Percentiles rank a stretch among this genome's conserved stretches.
These are phyloP conservation scores for Piloderma croceum DNA, from an alignment of 768 basidiomycete genomes.

Conservation along the genomic window DNA sequence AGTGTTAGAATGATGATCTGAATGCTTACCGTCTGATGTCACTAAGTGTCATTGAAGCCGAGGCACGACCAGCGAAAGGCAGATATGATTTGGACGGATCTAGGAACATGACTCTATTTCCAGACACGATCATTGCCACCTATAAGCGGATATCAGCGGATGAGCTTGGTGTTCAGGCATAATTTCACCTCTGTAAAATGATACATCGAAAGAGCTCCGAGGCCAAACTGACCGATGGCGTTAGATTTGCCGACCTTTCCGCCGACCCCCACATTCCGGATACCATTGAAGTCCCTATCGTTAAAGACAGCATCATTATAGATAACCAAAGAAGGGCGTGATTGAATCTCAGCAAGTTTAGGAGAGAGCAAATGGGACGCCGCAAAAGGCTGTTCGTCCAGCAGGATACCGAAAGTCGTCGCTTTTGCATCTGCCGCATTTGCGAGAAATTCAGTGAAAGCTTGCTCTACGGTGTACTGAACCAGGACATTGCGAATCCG, in stretches of 20 bases:
- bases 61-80: constrained; percentile 28
- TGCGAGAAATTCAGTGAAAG: constrained; percentile 46
- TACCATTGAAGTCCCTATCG: constrained; percentile 40
- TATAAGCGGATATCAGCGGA: constrained; percentile 9
- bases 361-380: constrained; percentile 25
- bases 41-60: constrained; percentile 27
- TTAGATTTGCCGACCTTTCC: constrained; percentile 33
- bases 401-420: constrained; percentile 33
- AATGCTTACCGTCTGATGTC: constrained; percentile 29
- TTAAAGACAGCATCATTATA: constrained; percentile 41
- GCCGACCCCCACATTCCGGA: constrained; percentile 39
- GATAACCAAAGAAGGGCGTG: constrained; percentile 35
- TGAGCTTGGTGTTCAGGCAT: constrained; percentile 12
- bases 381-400: constrained; percentile 26
- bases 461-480: constrained; percentile 38
- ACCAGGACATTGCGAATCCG: constrained; percentile 38
- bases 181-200: constrained; percentile 43
- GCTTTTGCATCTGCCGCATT: constrained; percentile 50
- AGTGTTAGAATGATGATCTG: neutral
- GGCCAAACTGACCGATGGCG: constrained; percentile 48
- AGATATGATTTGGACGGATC: constrained; percentile 42
- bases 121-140: constrained; percentile 30
- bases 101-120: constrained; percentile 30
- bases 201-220: constrained; percentile 48
- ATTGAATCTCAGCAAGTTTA: constrained; percentile 30